Conservation (phyloP, 352 stramenopile genomes). For the Phytophthora brassicae region DNA sequence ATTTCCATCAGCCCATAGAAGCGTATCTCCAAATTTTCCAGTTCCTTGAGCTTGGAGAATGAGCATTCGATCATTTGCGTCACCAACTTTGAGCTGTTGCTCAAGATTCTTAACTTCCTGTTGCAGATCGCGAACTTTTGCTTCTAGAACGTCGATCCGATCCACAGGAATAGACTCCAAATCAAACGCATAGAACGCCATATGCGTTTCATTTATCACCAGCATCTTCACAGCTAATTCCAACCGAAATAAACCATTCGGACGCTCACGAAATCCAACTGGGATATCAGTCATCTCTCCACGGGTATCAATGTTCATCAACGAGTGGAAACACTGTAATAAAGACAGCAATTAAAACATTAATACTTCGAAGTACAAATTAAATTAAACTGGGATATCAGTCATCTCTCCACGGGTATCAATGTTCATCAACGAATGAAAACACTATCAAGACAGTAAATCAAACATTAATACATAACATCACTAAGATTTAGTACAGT, state of each 20-base stretch:
- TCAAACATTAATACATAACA: no score
- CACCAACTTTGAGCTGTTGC: neutral
- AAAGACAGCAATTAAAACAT: no score
- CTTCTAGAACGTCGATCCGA: neutral
- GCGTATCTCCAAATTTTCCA: neutral
- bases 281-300: neutral
- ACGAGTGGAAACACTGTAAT: no score
- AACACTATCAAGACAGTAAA: neutral
- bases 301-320: neutral
- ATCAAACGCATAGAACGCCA: neutral
- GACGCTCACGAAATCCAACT: neutral
- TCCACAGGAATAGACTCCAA: neutral
- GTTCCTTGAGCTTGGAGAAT: neutral
- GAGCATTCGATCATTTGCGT: neutral
- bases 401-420: neutral
- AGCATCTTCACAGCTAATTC: neutral
- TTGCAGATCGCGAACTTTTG: neutral
- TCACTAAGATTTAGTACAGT: no score
- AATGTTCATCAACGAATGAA: neutral
- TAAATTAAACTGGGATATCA: neutral
- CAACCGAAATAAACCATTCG: neutral
- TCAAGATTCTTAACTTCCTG: neutral
- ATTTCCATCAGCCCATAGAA: neutral
- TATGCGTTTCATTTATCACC: neutral
- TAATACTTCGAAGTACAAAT: no score